Percentiles rank a stretch among this genome's conserved stretches.
phyloP scores from a whole-genome alignment of 225 moss, liverwort and hornwort species.

The Bryoerythrophyllum caledonicum region DNA sequence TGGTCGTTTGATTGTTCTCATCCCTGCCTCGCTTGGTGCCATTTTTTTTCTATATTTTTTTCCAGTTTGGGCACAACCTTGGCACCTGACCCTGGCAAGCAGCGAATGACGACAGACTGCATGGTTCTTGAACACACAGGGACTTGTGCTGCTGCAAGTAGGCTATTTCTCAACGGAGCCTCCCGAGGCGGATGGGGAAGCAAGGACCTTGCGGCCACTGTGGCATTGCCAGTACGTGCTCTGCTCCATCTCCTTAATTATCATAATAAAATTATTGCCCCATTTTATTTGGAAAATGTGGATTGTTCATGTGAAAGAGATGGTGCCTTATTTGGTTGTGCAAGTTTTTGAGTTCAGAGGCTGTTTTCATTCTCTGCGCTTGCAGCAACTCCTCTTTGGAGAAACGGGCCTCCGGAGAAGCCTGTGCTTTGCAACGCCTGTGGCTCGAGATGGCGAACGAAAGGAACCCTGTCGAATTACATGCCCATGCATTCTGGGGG shows the following conservation, averaged over 20 bases:
- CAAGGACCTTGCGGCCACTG: constrained; percentile 70
- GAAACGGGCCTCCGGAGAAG: constrained; percentile 92
- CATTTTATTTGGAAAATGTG: not conserved
- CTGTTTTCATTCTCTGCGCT: no score
- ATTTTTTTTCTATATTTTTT: constrained; percentile 10
- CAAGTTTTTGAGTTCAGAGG: constrained; percentile 4
- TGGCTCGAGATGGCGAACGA: constrained; percentile 94
- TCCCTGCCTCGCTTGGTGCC: constrained; percentile 33
- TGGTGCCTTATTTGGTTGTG: constrained; percentile 8
- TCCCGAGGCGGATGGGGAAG: constrained; percentile 56
- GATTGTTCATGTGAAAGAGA: constrained; percentile 7
- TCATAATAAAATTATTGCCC: no score
- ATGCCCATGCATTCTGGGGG: constrained; percentile 99
- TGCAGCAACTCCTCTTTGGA: constrained; percentile 94
- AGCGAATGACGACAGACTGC: constrained; percentile 57
- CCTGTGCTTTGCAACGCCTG: constrained; percentile 98
- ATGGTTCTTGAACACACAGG: constrained; percentile 55
- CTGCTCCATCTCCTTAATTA: not conserved
- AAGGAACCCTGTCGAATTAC: constrained; percentile 87
- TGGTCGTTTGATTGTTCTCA: constrained; percentile 34
- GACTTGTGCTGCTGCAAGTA: constrained; percentile 29
- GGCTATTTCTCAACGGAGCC: constrained; percentile 35
- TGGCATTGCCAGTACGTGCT: constrained; percentile 65
- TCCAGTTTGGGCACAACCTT: constrained; percentile 48
- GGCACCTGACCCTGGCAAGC: constrained; percentile 43